Percentiles rank a stretch among this genome's conserved stretches.
Conservation (phyloP, 2,329 filamentous ascomycete genomes). For the Periglandula ipomoeae region DNA sequence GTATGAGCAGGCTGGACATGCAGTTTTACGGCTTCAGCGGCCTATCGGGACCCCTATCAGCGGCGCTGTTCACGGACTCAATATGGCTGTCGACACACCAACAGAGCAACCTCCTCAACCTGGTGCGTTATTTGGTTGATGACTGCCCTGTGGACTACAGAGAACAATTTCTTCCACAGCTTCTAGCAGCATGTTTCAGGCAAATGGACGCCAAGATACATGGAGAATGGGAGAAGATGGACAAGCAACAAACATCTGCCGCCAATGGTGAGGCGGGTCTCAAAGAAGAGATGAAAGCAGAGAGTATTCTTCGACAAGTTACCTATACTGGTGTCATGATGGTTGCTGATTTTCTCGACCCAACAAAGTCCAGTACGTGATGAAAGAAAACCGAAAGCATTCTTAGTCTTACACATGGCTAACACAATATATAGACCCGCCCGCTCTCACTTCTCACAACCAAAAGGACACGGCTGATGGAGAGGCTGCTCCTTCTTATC, state of each 20-base stretch:
- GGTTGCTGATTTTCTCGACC: constrained; percentile 81
- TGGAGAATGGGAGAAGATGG: constrained; percentile 75
- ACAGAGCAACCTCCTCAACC: constrained; percentile 82
- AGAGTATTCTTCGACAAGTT: constrained; percentile 87
- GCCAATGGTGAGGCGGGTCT: constrained; percentile 66
- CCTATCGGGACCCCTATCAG: constrained; percentile 71
- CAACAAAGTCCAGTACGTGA: constrained; percentile 52
- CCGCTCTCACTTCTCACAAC: neutral
- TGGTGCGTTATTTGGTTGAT: constrained; percentile 82
- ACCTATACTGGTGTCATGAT: constrained; percentile 90
- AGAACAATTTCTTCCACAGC: constrained; percentile 71
- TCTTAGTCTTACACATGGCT: neutral
- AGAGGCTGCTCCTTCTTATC: constrained; percentile 27
- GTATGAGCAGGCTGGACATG: constrained; percentile 77
- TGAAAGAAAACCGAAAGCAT: neutral
- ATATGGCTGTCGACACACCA: constrained; percentile 83
- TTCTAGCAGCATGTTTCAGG: constrained; percentile 72
- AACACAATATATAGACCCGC: constrained; percentile 3
- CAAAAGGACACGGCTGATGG: neutral
- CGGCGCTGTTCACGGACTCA: constrained; percentile 76
- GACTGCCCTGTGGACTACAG: constrained; percentile 77
- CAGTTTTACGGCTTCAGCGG: constrained; percentile 88
- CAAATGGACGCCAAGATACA: constrained; percentile 84
- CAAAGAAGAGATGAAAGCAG: constrained; percentile 94
- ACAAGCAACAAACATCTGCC: constrained; percentile 49